These are phyloP conservation scores for Lasiodiplodia hormozganensis DNA, from an alignment of 2,329 filamentous ascomycete genomes.

Conservation along the genomic window DNA sequence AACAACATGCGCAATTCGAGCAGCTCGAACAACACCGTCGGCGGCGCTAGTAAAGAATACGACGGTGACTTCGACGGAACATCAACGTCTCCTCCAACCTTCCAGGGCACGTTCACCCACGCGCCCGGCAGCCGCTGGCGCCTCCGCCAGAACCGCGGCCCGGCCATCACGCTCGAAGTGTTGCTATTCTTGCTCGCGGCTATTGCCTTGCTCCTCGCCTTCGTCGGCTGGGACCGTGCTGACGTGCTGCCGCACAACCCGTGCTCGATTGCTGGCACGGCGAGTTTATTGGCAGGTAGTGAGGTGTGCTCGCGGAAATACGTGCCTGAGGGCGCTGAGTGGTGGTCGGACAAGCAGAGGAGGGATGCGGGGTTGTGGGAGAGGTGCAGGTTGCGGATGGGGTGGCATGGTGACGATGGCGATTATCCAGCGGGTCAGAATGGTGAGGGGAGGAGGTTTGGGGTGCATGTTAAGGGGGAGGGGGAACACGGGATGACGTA, in stretches of 20 bases:
- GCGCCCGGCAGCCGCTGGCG: neutral
- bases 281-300: neutral
- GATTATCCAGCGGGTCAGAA: neutral
- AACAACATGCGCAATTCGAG: neutral
- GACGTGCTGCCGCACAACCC: constrained; percentile 6
- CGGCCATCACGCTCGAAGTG: neutral
- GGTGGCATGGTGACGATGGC: neutral
- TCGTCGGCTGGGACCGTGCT: neutral
- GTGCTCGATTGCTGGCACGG: neutral
- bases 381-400: neutral
- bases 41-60: neutral
- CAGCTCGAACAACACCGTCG: neutral
- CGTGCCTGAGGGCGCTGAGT: neutral
- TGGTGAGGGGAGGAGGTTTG: neutral
- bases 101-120: neutral
- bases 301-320: neutral
- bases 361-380: neutral
- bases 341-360: neutral
- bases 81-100: too few relatives aligned
- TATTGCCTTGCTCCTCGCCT: neutral
- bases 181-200: neutral
- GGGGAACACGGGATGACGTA: too few relatives aligned
- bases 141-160: neutral
- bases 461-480: neutral
- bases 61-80: too few relatives aligned